Conservation (phyloP, 2,329 filamentous ascomycete species). For the Trichophyton benhamiae region DNA sequence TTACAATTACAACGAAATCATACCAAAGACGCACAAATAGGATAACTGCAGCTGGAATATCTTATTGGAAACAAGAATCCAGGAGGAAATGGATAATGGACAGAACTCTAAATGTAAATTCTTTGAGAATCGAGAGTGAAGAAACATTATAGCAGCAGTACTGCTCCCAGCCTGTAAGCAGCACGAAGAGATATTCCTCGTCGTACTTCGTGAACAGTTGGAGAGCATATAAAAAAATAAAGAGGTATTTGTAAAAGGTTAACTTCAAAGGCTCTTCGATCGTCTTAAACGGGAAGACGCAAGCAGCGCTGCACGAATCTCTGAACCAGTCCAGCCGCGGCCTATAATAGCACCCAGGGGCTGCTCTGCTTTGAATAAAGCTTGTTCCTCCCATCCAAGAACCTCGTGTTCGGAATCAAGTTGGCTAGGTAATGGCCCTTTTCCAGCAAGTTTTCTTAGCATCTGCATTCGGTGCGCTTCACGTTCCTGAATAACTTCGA, state of each 20-base stretch:
- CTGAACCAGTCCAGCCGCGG: background rate
- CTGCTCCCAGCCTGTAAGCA: background rate
- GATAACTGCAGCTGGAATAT: background rate
- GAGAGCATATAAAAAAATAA: background rate
- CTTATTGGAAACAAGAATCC: background rate
- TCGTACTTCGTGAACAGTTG: background rate
- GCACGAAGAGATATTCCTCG: background rate
- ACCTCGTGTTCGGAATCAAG: background rate
- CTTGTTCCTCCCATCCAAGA: background rate
- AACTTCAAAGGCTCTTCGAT: background rate
- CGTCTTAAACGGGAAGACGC: background rate
- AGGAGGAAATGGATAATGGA: background rate
- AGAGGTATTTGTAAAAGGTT: background rate
- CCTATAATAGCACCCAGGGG: background rate
- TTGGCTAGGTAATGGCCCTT: background rate
- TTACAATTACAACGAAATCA: background rate
- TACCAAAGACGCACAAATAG: too few species aligned
- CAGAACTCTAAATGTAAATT: background rate
- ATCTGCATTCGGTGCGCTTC: constrained; percentile 19
- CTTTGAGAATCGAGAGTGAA: background rate
- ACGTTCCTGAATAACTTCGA: constrained; percentile 19
- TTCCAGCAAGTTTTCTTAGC: background rate
- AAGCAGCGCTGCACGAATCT: background rate
- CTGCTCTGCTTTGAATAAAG: background rate
- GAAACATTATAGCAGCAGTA: background rate